Conservation (phyloP, 257 asterid species). For the Fraxinus quadrangulata region DNA sequence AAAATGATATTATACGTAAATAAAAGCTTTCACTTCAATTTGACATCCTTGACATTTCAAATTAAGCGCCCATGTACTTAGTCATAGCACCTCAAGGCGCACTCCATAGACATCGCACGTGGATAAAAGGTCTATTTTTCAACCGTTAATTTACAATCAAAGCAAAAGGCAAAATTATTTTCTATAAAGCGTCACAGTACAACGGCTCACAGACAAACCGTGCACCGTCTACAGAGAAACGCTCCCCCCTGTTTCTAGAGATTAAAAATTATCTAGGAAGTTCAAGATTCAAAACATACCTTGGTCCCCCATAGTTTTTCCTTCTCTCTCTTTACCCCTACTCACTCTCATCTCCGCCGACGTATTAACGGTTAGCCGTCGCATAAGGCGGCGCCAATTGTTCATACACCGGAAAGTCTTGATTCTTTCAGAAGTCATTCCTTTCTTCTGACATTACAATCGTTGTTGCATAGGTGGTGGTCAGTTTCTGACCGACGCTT, state of each 20-base stretch:
- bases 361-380: slow-evolving; percentile 51
- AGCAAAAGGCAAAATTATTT: background rate
- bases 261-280: background rate
- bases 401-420: slow-evolving; percentile 4
- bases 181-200: background rate
- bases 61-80: too few species aligned
- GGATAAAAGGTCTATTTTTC: background rate
- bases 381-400: slow-evolving; percentile 36
- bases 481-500: slow-evolving; percentile 1
- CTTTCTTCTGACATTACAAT: slow-evolving; percentile 9
- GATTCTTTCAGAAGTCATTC: slow-evolving; percentile 5
- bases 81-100: background rate
- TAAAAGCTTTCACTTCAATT: too few species aligned
- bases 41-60: too few species aligned
- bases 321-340: slow-evolving; percentile 25
- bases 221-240: slow-evolving; percentile 35
- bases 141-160: background rate
- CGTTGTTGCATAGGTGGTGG: slow-evolving; percentile 16
- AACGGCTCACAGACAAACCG: slow-evolving; percentile 17
- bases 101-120: background rate
- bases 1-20: too few species aligned
- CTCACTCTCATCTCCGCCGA: slow-evolving; percentile 27
- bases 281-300: slow-evolving; percentile 9
- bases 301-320: slow-evolving; percentile 4
- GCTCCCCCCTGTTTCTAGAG: background rate